phyloP scores from a whole-genome alignment of 2,329 filamentous ascomycete genomes.

The Scedosporium dehoogii region DNA sequence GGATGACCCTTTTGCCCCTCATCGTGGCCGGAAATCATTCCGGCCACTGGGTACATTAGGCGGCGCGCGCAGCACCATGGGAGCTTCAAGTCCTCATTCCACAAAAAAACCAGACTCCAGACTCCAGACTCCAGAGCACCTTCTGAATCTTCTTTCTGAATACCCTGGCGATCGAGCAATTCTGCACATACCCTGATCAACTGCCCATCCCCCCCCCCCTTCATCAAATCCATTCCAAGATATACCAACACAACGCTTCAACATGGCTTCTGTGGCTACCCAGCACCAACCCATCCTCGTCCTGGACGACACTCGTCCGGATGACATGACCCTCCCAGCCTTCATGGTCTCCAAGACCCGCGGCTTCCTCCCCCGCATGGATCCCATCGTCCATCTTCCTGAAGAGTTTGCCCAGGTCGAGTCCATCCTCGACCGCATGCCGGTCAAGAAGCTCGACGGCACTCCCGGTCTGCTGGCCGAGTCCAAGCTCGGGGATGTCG shows the following conservation, averaged over 20 bases:
- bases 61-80: conserved; percentile 16
- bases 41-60: conserved; percentile 40
- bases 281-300: conserved; percentile 40
- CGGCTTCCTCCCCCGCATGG: conserved; percentile 62
- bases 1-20: not conserved
- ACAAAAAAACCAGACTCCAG: conserved; percentile 8
- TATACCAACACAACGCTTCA: conserved; percentile 5
- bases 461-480: conserved; percentile 67
- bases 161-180: too few species aligned
- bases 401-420: conserved; percentile 63
- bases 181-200: conserved; percentile 5
- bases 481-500: conserved; percentile 63
- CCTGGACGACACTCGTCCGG: conserved; percentile 50
- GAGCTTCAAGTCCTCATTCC: conserved; percentile 2
- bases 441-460: conserved; percentile 65
- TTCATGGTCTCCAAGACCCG: conserved; percentile 72
- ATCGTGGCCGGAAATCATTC: conserved; percentile 35
- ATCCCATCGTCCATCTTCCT: conserved; percentile 56
- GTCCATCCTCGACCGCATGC: conserved; percentile 65
- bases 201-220: not conserved
- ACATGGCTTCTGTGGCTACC: conserved; percentile 11
- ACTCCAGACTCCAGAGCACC: conserved; percentile 6
- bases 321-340: conserved; percentile 55
- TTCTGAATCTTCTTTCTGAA: conserved; percentile 8
- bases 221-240: not conserved